A percentile compares a stretch with the other conserved stretches of the same genome.
These are phyloP conservation scores for Penicillium paxilli DNA, from an alignment of 495 filamentous ascomycete genomes.

Conservation along the genomic window DNA sequence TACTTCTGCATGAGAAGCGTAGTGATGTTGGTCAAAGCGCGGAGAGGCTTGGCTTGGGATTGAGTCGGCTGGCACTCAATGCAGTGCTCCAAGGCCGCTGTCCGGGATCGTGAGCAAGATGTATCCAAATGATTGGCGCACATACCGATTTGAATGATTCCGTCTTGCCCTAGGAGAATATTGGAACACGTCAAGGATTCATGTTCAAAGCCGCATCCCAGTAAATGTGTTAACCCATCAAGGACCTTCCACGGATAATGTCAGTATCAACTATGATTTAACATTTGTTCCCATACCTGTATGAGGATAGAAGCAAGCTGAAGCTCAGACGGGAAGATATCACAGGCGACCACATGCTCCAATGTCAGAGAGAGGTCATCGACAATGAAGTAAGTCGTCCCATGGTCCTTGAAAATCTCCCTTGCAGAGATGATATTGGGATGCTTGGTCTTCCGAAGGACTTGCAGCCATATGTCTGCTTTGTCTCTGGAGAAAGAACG, in stretches of 20 bases:
- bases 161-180: constrained; percentile 12
- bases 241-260: constrained; percentile 5
- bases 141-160: constrained; percentile 13
- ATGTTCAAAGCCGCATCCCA: constrained; percentile 1
- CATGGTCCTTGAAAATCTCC: constrained; percentile 7
- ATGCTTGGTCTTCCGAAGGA: background rate
- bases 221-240: constrained; percentile 6
- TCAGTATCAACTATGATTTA: constrained; percentile 2
- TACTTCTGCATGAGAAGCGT: constrained; percentile 42
- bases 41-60: constrained; percentile 15
- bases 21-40: constrained; percentile 21
- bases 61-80: background rate
- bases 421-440: constrained; percentile 9
- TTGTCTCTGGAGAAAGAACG: constrained; percentile 2
- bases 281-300: too few relatives aligned
- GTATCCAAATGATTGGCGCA: background rate
- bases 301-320: constrained; percentile 14
- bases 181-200: background rate
- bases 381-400: constrained; percentile 1
- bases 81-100: too few relatives aligned
- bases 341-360: constrained; percentile 11
- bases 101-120: too few relatives aligned
- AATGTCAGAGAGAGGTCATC: constrained; percentile 9
- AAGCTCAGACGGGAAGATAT: constrained; percentile 8
- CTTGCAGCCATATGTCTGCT: background rate